Percentiles rank a stretch among this genome's conserved stretches.
phyloP scores from a whole-genome alignment of 306 rosid genomes.

The Potentilla sterilis region DNA sequence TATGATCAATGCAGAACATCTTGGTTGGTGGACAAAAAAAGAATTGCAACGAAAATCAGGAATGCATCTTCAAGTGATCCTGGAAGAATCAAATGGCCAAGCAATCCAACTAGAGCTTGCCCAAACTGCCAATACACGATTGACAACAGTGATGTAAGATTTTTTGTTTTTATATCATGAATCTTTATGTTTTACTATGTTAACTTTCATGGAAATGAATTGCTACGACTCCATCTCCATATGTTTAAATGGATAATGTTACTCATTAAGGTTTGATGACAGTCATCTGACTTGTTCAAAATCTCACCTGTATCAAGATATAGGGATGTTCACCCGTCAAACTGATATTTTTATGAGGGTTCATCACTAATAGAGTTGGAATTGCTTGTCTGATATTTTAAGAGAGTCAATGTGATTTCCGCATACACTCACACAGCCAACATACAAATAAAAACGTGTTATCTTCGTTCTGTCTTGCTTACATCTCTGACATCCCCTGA shows the following conservation, averaged over 20 bases:
- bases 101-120: conserved; percentile 75
- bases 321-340: background rate
- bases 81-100: conserved; percentile 54
- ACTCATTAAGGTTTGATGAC: background rate
- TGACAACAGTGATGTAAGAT: conserved; percentile 75
- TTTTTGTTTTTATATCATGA: background rate
- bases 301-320: background rate
- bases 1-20: conserved; percentile 53
- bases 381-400: background rate
- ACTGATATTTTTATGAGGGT: background rate
- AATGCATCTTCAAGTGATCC: conserved; percentile 57
- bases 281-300: background rate
- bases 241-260: background rate
- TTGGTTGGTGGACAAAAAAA: conserved; percentile 75
- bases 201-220: background rate
- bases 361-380: background rate
- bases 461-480: no score
- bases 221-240: background rate
- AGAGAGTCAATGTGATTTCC: background rate
- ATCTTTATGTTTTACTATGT: background rate
- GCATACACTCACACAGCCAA: background rate
- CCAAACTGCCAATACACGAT: conserved; percentile 67
- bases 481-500: background rate
- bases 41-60: conserved; percentile 89
- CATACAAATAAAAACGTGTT: background rate